Base-by-base conservation (phyloP, 2,329 filamentous ascomycete species). In the Hypoxylon sp. region DNA sequence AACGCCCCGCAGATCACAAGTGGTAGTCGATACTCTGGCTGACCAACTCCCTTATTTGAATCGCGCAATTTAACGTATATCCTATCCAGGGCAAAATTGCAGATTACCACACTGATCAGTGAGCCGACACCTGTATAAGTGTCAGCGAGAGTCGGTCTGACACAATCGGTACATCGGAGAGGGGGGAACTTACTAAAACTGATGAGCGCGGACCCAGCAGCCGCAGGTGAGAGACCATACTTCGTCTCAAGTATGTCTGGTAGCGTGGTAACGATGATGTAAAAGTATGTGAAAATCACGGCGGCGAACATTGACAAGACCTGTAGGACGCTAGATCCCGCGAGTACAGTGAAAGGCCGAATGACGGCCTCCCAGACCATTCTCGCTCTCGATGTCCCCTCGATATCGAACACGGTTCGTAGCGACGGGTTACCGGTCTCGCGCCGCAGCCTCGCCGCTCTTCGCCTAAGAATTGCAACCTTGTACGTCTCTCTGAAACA, bases 401-500 rank as follows among this genome's bases (percentile, higher is more conserved):
- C 63, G 8, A 31, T 47, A 20, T 73, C 71, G 30, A 68, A 71
- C 3, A 59, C 57, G 3, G 69, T 71, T 29, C 61, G 64, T 20
- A 71, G 56, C 8, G 58, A 31, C 8, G 47, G 23, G 35, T 69
- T 69, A 1, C 67, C 69, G 2, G 67, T 69, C 37, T 69, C 69
- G 4, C 23, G 31, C 7, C 67, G 63, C 48, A 70, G 51, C 31
- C 62, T 63, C 13, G 64, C 65, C 4, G 70, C 78, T 41, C 75
- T 69, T 2, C 71, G 71, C 31, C 74, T 67, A 30, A 86, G 67
- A 34, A 87, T 82, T 1, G 75, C 69, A 29, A 83, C 74, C 61
- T 78, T 79, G 67, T 87, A 87, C 8, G 84, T 87, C 69, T 88
- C 84, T 4, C 75, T 69, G 61, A 81, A 83, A 60, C 70, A 76